phyloP scores from a whole-genome alignment of 2,329 filamentous ascomycete species.

The Xenoacremonium recifei region DNA sequence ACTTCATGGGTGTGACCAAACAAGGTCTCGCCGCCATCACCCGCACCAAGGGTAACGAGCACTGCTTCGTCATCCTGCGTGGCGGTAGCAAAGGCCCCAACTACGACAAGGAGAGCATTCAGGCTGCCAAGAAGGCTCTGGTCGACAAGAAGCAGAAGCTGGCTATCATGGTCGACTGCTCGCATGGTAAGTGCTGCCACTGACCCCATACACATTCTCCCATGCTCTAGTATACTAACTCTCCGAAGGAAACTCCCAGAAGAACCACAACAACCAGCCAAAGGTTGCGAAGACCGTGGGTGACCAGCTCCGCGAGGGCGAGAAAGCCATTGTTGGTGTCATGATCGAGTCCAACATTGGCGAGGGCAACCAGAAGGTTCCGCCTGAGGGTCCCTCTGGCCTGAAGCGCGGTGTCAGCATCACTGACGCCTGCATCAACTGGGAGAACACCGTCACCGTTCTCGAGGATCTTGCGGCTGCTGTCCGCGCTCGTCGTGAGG shows the following conservation, averaged over 20 bases:
- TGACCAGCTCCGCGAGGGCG: conserved; percentile 83
- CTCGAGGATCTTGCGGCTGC: conserved; percentile 85
- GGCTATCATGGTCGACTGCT: conserved; percentile 98
- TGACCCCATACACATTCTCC: conserved; percentile 56
- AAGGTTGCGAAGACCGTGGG: conserved; percentile 80
- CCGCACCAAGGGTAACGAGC: conserved; percentile 88
- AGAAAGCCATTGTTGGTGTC: conserved; percentile 87
- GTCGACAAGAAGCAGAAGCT: conserved; percentile 79
- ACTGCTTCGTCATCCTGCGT: conserved; percentile 94
- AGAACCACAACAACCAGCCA: conserved; percentile 96
- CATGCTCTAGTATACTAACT: too few relatives aligned
- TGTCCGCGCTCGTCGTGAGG: conserved; percentile 69
- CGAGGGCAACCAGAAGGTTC: conserved; percentile 86
- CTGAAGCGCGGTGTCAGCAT: conserved; percentile 91
- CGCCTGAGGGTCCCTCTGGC: conserved; percentile 71
- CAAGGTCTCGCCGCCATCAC: conserved; percentile 95
- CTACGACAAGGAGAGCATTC: conserved; percentile 83
- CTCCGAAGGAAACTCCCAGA: conserved; percentile 83
- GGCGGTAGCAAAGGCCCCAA: conserved; percentile 92
- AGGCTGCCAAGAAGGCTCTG: conserved; percentile 74
- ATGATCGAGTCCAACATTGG: conserved; percentile 99
- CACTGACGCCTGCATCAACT: conserved; percentile 94
- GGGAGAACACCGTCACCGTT: conserved; percentile 79
- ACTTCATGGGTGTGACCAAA: conserved; percentile 99
- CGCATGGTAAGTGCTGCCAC: conserved; percentile 74